Base-by-base conservation (phyloP, 441 rosid species). In the Arabidopsis lyrata region DNA sequence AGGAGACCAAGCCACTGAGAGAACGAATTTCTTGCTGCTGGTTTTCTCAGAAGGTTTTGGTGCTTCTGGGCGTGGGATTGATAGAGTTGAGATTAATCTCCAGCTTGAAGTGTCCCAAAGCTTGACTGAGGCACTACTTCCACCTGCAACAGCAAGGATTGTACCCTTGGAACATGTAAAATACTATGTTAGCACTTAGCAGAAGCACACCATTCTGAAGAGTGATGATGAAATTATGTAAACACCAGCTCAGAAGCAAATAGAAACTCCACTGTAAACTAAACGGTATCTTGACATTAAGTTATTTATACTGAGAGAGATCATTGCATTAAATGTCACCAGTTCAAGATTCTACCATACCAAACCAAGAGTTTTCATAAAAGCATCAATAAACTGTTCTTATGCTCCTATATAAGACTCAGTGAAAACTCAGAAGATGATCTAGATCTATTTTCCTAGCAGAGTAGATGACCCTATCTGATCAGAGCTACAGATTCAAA, bases 91-190 rank as follows among this genome's bases (percentile, higher is more conserved):
- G 65, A 77, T 69, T 75, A 92, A 74, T 76, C 83, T 89, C 99
- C 99, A 95, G 60, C 96, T 87, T 58, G 92, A 90, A 32, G 98
- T 92, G 85, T 95, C 97, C 99, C 98, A 95, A 35, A 92, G 90
- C 87, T 90, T 89, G 79, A 92, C 84, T 0, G 98, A 88, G 56
- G 98, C 97, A 70, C 99, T 91, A 67, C 99, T 96, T 27, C 98
- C 98, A 42, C 99, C 95, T 20, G 98, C 99, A 76, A 95, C 99
- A 49, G 99, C 99, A 70, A 95, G 92, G 68, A 86, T 84, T 41
- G 90, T 89, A 68, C 99, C 99, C 99, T 92, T 80, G 66, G 24
- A 72, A 44, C 20, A 71, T 24, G 12, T 29, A 27, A 53, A 67
- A 15, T 0, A 38, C 24, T 47, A 67, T 3, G 62, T 78, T 62